Base-by-base conservation (phyloP, 2,329 filamentous ascomycete species). In the Bipolaris cookei region DNA sequence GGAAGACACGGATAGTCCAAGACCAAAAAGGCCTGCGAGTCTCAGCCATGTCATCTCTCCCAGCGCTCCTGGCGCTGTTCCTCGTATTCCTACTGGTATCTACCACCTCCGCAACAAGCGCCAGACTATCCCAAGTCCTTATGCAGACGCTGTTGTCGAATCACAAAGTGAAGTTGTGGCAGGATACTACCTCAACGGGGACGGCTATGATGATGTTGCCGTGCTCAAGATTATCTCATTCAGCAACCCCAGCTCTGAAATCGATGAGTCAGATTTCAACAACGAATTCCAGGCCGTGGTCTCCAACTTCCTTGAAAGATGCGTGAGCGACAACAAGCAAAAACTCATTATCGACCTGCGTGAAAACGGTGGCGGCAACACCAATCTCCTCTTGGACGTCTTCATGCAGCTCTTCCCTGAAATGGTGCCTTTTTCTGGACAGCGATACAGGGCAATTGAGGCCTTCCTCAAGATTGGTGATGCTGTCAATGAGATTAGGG, bases 281-380 rank as follows among this genome's bases (percentile, higher is more conserved):
- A 62, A 58, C 30, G 64, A 64, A 21, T 70, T 73, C 16, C 79
- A 78, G 54, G 63, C 69, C 32, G 61, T 68, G 37, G 58, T 74
- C 2, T 51, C 74, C 8, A 52, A 74, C 0, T 82, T 86, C 60
- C 69, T 87, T 8, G 67, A 72, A 0, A 68, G 76, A 20, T 79
- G 79, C 28, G 78, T 80, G 32, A 59, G 68, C 0, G 75, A 76
- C 6, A 78, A 79, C 2, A 86, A 85, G 68, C 81, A 77, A 37
- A 86, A 83, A 65, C 76, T 90, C 1, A 78, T 90, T 35, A 82
- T 90, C 55, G 88, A 90, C 62, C 63, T 90, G 7, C 80, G 82
- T 6, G 79, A 77, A 3, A 90, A 90, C 59, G 77, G 76, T 0
- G 87, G 87, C 14, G 87, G 88, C 10, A 60, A 61, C 10, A 68